Conservation (phyloP, 148 eudicot genomes). For the Fagopyrum homotropicum region DNA sequence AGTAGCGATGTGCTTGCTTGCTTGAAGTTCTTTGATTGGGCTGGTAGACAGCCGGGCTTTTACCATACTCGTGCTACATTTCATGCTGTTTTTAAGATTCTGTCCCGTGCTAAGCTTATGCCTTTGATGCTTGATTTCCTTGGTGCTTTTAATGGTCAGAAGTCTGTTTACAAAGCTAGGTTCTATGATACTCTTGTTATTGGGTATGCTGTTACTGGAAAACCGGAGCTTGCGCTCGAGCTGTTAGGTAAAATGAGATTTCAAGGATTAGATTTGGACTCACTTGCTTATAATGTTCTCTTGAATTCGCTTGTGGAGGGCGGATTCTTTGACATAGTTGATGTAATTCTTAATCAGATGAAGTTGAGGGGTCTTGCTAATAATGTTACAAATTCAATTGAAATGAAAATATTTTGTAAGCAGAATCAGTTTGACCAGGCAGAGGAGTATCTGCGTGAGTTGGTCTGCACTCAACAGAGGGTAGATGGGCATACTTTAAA, state of each 20-base stretch:
- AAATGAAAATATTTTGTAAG: slow-evolving; percentile 58
- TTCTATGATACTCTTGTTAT: slow-evolving; percentile 54
- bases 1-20: slow-evolving; percentile 46
- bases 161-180: slow-evolving; percentile 19
- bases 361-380: slow-evolving; percentile 33
- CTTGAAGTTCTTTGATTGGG: slow-evolving; percentile 89
- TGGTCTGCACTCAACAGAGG: slow-evolving; percentile 13
- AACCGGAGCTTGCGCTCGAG: slow-evolving; percentile 61
- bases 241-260: slow-evolving; percentile 75
- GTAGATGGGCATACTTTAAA: slow-evolving; percentile 25
- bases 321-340: slow-evolving; percentile 41
- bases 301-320: slow-evolving; percentile 63
- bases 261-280: slow-evolving; percentile 53
- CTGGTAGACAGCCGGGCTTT: slow-evolving; percentile 57
- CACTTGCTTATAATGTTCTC: slow-evolving; percentile 51
- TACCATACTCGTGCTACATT: slow-evolving; percentile 50
- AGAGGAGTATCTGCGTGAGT: slow-evolving; percentile 40
- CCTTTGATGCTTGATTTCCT: slow-evolving; percentile 45
- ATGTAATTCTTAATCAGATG: slow-evolving; percentile 48
- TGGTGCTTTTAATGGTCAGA: slow-evolving; percentile 25
- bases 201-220: slow-evolving; percentile 81
- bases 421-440: slow-evolving; percentile 49
- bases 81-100: slow-evolving; percentile 52
- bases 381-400: slow-evolving; percentile 40
- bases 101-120: slow-evolving; percentile 41